Conservation (phyloP, 805 yeast species). For the Sungouiella blattae region DNA sequence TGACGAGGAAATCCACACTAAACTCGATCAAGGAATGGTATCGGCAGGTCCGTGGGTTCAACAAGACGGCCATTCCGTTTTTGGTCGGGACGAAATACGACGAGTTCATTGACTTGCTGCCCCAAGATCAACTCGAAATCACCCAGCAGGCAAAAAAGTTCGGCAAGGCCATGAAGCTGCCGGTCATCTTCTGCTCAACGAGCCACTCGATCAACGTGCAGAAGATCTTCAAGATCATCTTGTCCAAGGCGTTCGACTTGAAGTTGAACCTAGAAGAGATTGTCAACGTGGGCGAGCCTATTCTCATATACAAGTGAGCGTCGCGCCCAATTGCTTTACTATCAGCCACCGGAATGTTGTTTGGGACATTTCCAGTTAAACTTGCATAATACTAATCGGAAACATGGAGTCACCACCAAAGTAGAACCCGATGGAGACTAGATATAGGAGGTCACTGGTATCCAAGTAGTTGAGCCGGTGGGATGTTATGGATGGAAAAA, state of each 20-base stretch:
- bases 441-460: no score
- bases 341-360: no score
- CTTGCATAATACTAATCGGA: no score
- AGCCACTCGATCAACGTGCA: slow-evolving; percentile 90
- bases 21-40: slow-evolving; percentile 95
- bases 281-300: slow-evolving; percentile 84
- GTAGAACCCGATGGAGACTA: no score
- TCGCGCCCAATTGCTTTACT: no score
- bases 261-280: slow-evolving; percentile 82
- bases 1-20: slow-evolving; percentile 80
- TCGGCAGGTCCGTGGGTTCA: slow-evolving; percentile 83
- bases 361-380: no score
- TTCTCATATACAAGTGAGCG: slow-evolving; percentile 55
- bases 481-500: no score
- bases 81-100: slow-evolving; percentile 94
- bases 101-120: slow-evolving; percentile 71
- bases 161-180: slow-evolving; percentile 86
- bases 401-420: no score
- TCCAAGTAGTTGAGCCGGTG: no score
- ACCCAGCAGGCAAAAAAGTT: slow-evolving; percentile 79
- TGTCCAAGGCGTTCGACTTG: slow-evolving; percentile 87
- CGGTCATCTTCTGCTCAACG: slow-evolving; percentile 83
- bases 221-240: slow-evolving; percentile 85
- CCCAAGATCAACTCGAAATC: slow-evolving; percentile 77
- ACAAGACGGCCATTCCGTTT: slow-evolving; percentile 86